Conservation (phyloP, 352 stramenopile genomes). For the Saprolegnia diclina region DNA sequence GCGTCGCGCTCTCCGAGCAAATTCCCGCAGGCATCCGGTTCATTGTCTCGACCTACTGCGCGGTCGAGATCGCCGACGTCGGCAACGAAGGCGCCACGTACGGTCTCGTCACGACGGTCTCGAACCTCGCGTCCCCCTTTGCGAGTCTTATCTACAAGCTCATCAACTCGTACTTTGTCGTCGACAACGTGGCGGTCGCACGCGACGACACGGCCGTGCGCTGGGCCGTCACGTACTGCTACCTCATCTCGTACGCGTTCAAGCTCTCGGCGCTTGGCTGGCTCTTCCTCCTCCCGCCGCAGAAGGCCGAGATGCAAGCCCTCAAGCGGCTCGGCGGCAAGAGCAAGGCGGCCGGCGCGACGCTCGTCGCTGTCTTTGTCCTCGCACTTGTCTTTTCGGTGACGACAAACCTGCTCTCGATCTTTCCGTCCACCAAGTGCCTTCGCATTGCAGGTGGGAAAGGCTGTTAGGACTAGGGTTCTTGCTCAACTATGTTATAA, state of each 20-base stretch:
- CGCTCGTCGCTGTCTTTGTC: slow-evolving; percentile 38
- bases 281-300: slow-evolving; percentile 52
- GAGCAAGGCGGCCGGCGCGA: slow-evolving; percentile 36
- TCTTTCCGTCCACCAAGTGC: slow-evolving; percentile 26
- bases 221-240: slow-evolving; percentile 17
- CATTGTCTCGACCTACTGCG: slow-evolving; percentile 31
- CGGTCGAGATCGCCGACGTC: slow-evolving; percentile 29
- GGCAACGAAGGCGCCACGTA: slow-evolving; percentile 23
- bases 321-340: slow-evolving; percentile 46
- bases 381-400: slow-evolving; percentile 31
- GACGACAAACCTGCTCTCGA: slow-evolving; percentile 23
- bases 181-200: neutral
- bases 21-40: slow-evolving; percentile 29
- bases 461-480: neutral
- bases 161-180: slow-evolving; percentile 35
- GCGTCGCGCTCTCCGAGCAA: slow-evolving; percentile 46
- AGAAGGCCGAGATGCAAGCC: slow-evolving; percentile 43
- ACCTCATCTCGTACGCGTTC: slow-evolving; percentile 21
- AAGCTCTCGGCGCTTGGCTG: slow-evolving; percentile 24
- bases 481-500: neutral
- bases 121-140: slow-evolving; percentile 20
- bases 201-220: slow-evolving; percentile 18
- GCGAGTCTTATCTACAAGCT: slow-evolving; percentile 15
- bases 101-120: slow-evolving; percentile 16
- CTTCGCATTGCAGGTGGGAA: slow-evolving; percentile 23